These are phyloP conservation scores for Ettlia oleoabundans DNA, from an alignment of 139 green algal genomes.

Conservation along the genomic window DNA sequence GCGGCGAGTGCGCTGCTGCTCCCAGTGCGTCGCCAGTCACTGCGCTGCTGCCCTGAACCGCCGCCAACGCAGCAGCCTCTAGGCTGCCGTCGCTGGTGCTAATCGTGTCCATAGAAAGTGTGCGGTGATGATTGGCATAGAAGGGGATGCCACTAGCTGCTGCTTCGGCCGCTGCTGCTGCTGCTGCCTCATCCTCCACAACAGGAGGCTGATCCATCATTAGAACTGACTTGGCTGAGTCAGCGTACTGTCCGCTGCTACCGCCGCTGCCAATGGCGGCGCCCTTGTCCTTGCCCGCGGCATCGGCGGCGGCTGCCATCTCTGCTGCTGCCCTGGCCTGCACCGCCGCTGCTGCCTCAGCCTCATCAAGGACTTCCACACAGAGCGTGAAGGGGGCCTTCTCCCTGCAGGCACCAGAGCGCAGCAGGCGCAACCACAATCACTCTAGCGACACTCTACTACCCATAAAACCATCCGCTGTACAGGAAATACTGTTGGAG, in stretches of 20 bases:
- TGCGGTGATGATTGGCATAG: slow-evolving; percentile 40
- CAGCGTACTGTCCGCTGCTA: not conserved
- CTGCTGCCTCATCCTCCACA: not conserved
- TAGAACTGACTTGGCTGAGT: slow-evolving; percentile 21
- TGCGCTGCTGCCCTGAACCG: slow-evolving; percentile 47
- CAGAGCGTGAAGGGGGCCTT: slow-evolving; percentile 88
- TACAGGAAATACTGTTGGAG: too few species aligned
- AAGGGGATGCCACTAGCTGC: slow-evolving; percentile 33
- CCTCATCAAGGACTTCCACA: slow-evolving; percentile 77
- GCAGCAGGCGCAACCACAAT: not conserved
- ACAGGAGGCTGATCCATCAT: not conserved
- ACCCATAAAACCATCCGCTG: too few species aligned
- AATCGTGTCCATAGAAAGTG: slow-evolving; percentile 30
- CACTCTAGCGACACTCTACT: too few species aligned
- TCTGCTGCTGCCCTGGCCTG: slow-evolving; percentile 10
- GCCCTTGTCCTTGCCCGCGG: not conserved
- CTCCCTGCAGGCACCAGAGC: slow-evolving; percentile 42
- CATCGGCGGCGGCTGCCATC: not conserved
- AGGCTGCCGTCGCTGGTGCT: slow-evolving; percentile 22
- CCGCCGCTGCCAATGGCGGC: not conserved
- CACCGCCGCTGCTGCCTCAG: slow-evolving; percentile 1
- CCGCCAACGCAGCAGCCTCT: slow-evolving; percentile 34
- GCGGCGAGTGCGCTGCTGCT: not conserved
- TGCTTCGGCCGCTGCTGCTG: slow-evolving; percentile 23
- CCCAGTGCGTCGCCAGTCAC: slow-evolving; percentile 4